These are phyloP conservation scores for Penicillium antarcticum DNA, from an alignment of 495 filamentous ascomycete species.

Conservation along the genomic window DNA sequence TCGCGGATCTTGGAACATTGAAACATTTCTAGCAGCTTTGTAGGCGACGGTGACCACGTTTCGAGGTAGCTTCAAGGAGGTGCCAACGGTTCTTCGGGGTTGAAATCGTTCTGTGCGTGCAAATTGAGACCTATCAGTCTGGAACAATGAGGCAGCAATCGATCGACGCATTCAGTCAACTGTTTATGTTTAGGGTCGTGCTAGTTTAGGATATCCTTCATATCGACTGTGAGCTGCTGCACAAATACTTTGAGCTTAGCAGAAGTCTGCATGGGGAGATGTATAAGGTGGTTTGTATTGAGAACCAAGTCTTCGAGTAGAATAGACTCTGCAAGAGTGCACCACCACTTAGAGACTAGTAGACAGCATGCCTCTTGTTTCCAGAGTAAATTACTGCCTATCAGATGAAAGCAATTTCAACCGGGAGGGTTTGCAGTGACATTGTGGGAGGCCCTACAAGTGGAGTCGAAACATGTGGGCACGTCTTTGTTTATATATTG, in stretches of 20 bases:
- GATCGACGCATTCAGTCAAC: background rate
- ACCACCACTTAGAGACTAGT: conserved; percentile 11
- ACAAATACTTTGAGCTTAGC: background rate
- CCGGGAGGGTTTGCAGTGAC: background rate
- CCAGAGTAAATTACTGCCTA: conserved; percentile 5
- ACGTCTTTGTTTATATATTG: too few relatives aligned
- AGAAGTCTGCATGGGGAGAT: background rate
- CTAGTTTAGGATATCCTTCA: background rate
- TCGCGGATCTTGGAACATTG: background rate
- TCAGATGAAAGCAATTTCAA: conserved; percentile 4
- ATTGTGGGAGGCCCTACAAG: too few relatives aligned
- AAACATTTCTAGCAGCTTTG: background rate
- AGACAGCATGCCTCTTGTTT: conserved; percentile 9
- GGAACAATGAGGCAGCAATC: background rate
- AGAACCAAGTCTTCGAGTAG: conserved; percentile 5
- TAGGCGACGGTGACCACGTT: background rate
- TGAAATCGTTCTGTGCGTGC: background rate
- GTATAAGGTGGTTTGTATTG: conserved; percentile 1
- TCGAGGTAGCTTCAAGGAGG: background rate
- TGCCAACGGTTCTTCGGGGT: background rate
- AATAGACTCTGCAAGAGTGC: conserved; percentile 5
- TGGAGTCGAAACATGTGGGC: too few relatives aligned
- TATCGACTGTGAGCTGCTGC: background rate
- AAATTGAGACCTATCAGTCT: background rate
- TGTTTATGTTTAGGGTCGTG: background rate